Percentiles rank a stretch among this genome's conserved stretches.
Evolutionary conservation across 805 yeast species (phyloP).

Genomic region (Candida morakotiae): DNA sequence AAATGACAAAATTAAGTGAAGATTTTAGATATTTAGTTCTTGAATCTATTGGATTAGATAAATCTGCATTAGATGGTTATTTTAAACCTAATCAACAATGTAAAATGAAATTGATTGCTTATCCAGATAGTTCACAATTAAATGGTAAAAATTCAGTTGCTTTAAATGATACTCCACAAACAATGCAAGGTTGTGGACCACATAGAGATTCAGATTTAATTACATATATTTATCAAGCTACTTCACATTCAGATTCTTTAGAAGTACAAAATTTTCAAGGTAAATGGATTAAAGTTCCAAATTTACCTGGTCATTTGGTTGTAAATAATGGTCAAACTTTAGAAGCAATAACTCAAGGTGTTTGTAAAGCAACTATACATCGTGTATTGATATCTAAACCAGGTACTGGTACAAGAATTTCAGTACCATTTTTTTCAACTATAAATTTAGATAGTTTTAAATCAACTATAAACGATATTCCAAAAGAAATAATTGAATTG

Average conservation of each 20-base stretch:
- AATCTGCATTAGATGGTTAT: constrained; percentile 42
- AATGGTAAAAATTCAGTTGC: constrained; percentile 17
- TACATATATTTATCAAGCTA: constrained; percentile 58
- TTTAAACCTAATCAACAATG: constrained; percentile 50
- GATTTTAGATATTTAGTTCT: constrained; percentile 45
- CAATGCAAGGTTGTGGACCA: constrained; percentile 56
- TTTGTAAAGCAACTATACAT: constrained; percentile 58
- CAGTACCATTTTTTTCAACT: constrained; percentile 47
- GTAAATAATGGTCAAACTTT: constrained; percentile 60
- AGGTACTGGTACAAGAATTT: constrained; percentile 37
- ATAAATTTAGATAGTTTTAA: constrained; percentile 36
- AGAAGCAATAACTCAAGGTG: constrained; percentile 56
- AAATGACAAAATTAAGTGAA: constrained; percentile 42
- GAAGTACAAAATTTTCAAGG: constrained; percentile 56
- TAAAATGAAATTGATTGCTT: constrained; percentile 52
- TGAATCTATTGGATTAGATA: constrained; percentile 50
- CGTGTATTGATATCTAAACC: constrained; percentile 44
- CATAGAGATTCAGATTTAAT: constrained; percentile 65
- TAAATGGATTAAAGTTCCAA: constrained; percentile 53
- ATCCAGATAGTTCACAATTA: constrained; percentile 43
- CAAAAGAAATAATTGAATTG: constrained; percentile 21
- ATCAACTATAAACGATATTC: constrained; percentile 24
- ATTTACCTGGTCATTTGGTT: constrained; percentile 45
- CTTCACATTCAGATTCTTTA: constrained; percentile 43
- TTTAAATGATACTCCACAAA: constrained; percentile 23